Base-by-base conservation (phyloP, 1,139 yeast species). In the Entelexis paramagnoliae region DNA sequence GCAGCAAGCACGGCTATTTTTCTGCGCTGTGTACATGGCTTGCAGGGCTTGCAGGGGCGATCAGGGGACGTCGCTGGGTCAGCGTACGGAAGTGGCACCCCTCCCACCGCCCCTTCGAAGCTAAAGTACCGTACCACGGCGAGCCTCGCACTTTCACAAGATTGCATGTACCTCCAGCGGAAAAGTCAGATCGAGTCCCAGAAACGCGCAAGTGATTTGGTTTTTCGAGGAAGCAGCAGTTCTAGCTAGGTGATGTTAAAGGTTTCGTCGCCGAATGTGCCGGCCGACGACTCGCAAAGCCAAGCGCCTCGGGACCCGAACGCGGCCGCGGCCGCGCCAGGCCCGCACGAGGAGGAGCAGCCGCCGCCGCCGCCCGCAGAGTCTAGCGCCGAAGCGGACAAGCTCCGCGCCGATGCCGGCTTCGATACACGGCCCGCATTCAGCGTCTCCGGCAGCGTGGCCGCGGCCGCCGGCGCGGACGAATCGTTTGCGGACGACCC, bases 1-100 rank as follows among this genome's bases (percentile, higher is more conserved):
- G 40, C 40, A 36, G 40, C 40, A 36, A 36, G 40, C 40, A 19
- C 40, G 40, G 40, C 40, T 36, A 36, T 19, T 36, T 36, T 36
- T 36, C 40, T 36, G 40, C 40, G 26, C n/a, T 19, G 26, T 36
- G n/a, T 36, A 13, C 26, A 17, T 36, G 26, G 26, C 40, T 11
- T 30, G 33, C 11, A 36, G 40, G 40, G 40, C 26, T 36, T n/a
- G n/a, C n/a, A n/a, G n/a, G n/a, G n/a, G n/a, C n/a, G 40, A 20
- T 36, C 40, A 36, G 40, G 40, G 26, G 40, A 20, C 40, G 40
- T 36, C 40, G 40, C 26, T 11, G 24, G 14, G 24, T 34, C 19
- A 16, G 22, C 38, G 20, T 20, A 14, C 13, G 17, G 14, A 20
- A 20, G 40, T 36, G 26, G 40, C 26, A 20, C 40, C 8, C 22